Evolutionary conservation across 257 asterid genomes (phyloP), one percentile per base, ranked within the genome.

Genomic region (Solanum etuberosum): DNA sequence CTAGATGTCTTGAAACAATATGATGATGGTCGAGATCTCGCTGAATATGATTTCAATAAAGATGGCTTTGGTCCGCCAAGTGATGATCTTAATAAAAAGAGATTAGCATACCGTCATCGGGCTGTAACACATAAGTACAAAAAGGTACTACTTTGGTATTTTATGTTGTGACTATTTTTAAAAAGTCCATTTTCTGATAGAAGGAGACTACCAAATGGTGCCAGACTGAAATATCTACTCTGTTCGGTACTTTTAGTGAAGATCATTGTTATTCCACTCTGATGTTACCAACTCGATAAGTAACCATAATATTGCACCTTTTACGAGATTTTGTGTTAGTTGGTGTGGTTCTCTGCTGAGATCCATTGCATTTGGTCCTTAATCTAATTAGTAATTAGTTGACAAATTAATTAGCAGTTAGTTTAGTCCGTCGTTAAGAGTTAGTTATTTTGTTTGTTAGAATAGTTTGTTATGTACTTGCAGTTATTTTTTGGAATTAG

Each of bases 71-170:
- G 94, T 76, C 91, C 91, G 42, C 91, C 94, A 54, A 43, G 84
- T 89, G 99, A 97, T 90, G 95, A 88, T 85, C 89, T 68, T 76
- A 94, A 92, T 89, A 95, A 92, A 88, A 85, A 94, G 87, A 97
- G 92, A 91, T 89, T 96, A 93, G 96, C 98, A 16, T 96, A 97
- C 88, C 94, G 98, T 29, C 95, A 92, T 88, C 97, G 98, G 1
- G 73, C 87, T 40, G 88, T 94, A 83, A 96, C 95, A 88, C 92
- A 95, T 54, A 94, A 92, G 93, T 97, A 96, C 92, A 90, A 86
- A 86, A 93, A 95, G 99, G 99, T 94, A 90, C 84, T 65, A 27
- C 21, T 78, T 38, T 18, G 83, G 65, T 54, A 18, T 34, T 73
- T 82, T 54, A 12, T 11, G 83, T 74, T 31, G 10, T 78, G 65